Evolutionary conservation across 1,139 yeast species (phyloP), one percentile per base, ranked within the genome.

Genomic region (Kazachstania sp.): DNA sequence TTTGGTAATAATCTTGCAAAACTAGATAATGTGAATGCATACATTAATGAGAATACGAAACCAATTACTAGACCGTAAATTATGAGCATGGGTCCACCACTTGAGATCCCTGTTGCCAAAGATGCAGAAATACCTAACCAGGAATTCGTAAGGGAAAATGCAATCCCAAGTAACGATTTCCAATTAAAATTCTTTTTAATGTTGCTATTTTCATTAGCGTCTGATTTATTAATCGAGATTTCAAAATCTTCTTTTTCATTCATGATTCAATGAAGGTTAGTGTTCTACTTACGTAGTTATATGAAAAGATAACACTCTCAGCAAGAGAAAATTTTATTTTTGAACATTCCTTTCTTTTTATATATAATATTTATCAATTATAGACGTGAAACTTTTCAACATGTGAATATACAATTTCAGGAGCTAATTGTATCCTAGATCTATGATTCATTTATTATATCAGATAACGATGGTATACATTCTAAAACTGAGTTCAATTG

Each of bases 111-210:
- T 5, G 76, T 69, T 32, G 71, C 70, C 58, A 74, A 67, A 1
- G 79, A 70, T 1, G 78, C 74, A 4, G 77, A 71, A 37, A 75
- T 70, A 39, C 79, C 79, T 48, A 74, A 72, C 77, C 78, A 75
- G 5, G 78, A 73, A 57, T 75, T 75, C n/a, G 78, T 74, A 49
- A 75, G 64, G 6, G 78, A 76, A 49, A 74, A 74, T 2, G 78
- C 77, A 36, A 74, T 70, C 16, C 77, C 77, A 43, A 73, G 66
- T 8, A 80, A 71, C 1, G 83, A 75, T 68, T 77, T 71, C 40
- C 76, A 69, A 19, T 78, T 70, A 53, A 78, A 78, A 47, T 71
- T 73, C 57, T 79, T 71, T n/a, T 41, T 40, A 13, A 41, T 38
- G 15, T 16, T 34, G 23, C 38, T 45, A 37, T 29, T 26, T n/a